Evolutionary conservation across 129 eudicot genomes (phyloP).

Genomic region (Erigeron canadensis): DNA sequence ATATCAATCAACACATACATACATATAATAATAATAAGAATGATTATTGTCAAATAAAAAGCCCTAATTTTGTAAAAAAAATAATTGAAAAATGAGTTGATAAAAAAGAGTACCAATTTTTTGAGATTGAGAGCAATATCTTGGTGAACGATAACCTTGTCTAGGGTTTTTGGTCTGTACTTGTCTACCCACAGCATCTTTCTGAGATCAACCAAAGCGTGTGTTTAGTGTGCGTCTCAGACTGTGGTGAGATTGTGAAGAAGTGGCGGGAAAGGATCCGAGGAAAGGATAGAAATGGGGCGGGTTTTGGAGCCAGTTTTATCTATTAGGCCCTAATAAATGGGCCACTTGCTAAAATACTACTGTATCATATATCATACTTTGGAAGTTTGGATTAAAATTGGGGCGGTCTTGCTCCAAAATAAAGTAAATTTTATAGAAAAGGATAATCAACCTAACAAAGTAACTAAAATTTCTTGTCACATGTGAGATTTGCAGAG

Average conservation of each 20-base stretch:
- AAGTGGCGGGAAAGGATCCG: constrained; percentile 40
- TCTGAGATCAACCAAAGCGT: not conserved
- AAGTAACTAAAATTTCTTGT: too few species aligned
- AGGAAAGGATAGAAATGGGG: too few species aligned
- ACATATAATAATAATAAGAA: constrained; percentile 1
- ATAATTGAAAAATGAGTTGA: constrained; percentile 1
- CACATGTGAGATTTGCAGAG: too few species aligned
- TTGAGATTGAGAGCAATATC: constrained; percentile 88
- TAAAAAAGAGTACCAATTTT: constrained; percentile 59
- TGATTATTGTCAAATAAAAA: not conserved
- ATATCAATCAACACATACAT: not conserved
- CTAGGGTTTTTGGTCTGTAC: constrained; percentile 92
- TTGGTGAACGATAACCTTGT: constrained; percentile 84
- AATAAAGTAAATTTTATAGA: too few species aligned
- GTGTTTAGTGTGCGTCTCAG: constrained; percentile 10
- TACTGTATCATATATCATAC: not conserved
- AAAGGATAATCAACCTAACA: too few species aligned
- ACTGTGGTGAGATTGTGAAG: constrained; percentile 23
- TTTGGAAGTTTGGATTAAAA: too few species aligned
- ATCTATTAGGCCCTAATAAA: not conserved
- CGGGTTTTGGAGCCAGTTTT: constrained; percentile 24
- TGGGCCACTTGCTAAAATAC: not conserved
- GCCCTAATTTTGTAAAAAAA: constrained; percentile 17
- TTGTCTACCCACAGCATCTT: constrained; percentile 97
- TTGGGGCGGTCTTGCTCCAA: too few species aligned